phyloP scores from a whole-genome alignment of 352 stramenopile species.

The Achlya hypogyna region DNA sequence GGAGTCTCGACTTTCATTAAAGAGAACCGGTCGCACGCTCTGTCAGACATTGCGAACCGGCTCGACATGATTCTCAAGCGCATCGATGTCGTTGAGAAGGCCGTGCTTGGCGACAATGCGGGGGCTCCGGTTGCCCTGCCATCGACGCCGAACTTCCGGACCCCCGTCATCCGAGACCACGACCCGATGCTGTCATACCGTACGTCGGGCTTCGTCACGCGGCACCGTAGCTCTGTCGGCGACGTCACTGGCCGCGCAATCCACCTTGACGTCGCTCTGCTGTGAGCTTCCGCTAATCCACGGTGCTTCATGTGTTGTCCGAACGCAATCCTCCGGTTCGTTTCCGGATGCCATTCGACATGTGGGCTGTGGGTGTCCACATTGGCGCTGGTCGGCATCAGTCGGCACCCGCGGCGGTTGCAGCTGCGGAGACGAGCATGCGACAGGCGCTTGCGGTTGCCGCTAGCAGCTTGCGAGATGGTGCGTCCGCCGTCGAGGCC shows the following conservation, averaged over 20 bases:
- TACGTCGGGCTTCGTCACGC: not conserved
- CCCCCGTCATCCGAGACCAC: not conserved
- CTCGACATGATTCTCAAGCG: not conserved
- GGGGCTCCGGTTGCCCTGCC: not conserved
- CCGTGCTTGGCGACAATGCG: not conserved
- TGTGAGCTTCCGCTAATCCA: no score
- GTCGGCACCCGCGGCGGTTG: not conserved
- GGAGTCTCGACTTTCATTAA: not conserved
- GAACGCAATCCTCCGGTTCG: not conserved
- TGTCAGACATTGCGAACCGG: not conserved
- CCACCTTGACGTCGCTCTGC: no score
- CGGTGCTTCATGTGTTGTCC: no score
- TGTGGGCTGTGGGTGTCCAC: slow-evolving; percentile 58
- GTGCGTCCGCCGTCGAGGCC: not conserved
- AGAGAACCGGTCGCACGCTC: not conserved
- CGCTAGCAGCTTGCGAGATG: not conserved
- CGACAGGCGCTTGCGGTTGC: slow-evolving; percentile 25
- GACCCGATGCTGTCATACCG: not conserved
- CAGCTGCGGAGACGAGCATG: slow-evolving; percentile 36
- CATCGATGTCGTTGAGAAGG: not conserved
- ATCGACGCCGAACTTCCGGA: not conserved
- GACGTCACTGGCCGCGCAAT: no score
- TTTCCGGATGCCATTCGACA: not conserved
- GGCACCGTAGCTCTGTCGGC: not conserved
- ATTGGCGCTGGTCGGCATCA: slow-evolving; percentile 43